Evolutionary conservation across 1,284 basidiomycete genomes (phyloP), one percentile per base, ranked within the genome.

Genomic region (Somion occarium): DNA sequence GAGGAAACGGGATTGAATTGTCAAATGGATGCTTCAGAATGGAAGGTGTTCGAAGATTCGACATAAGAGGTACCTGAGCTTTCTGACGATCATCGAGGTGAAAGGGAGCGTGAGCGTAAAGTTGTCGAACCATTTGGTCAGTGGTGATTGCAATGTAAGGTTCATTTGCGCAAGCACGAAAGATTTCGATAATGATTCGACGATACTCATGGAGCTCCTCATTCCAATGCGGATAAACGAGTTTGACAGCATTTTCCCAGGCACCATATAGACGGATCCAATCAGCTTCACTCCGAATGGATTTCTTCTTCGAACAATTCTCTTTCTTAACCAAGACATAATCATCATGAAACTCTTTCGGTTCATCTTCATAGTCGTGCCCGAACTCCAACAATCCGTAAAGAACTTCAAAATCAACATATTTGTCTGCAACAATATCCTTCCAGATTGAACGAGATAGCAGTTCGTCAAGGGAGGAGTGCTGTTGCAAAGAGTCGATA

Each of bases 231-330:
- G 64, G 64, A 52, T 68, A 70, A 2, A 60, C 54, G 45, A 64
- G 64, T 0, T 18, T 0, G 13, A 56, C 53, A 0, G 70, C 69
- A 0, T 52, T 19, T 5, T 44, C 23, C 0, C 54, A 50, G 1
- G 38, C 24, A 1, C 49, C 42, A 59, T 61, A 72, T 0, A 64
- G 64, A 0, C 55, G 48, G n/a, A 52, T 45, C 69, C 71, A 72
- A 0, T 69, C 58, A 34, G 30, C 30, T 34, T 34, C 30, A 34
- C 7, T 34, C 15, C 30, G 30, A 7, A 34, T 15, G 7, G 15
- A 34, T 34, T 34, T 34, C 30, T 34, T 0, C 56, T 55, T 5
- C 53, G 51, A 1, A 53, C 58, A 15, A 30, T 22, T 25, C 71
- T 57, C 2, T 53, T 54, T 26, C 58, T 56, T 2, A 48, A 51